Evolutionary conservation across 2,329 filamentous ascomycete species (phyloP), one percentile per base, ranked within the genome.

Genomic region (Dactylellina leptospora): DNA sequence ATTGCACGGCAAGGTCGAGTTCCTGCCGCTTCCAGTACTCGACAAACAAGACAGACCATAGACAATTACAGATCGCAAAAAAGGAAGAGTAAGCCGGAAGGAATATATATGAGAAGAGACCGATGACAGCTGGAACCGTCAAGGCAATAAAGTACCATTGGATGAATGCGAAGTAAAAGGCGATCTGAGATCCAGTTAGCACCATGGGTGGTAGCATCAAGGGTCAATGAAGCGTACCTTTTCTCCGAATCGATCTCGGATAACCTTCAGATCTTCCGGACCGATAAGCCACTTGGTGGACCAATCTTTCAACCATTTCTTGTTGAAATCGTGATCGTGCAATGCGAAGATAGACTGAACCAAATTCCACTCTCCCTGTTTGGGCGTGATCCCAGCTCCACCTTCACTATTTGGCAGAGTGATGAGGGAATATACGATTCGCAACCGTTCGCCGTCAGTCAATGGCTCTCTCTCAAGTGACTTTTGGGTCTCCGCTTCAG

Each of bases 1-100:
- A 97, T 76, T 91, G 87, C 13, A 96, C 87, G 6, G 89, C 88
- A 5, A 97, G 83, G 78, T 97, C 93, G 1, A 88, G 83, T 80
- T 97, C 92, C 79, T 96, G 91, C 77, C 93, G 90, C 82, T 96
- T 96, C 93, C 93, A 97, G 80, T 90, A 96, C 79, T 97, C 93
- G 63, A 96, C 90, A 78, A 97, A 97, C 50, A 93, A 82, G 1
- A 95, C 88, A 64, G 89, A 89, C 91, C 93, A 96, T n/a, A 96
- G 81, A 30, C 88, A 89, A 78, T 89, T 93, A 45, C 89, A 84
- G 0, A 93, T 79, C 11, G 90, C 91, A 76, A 96, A 97, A 53
- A 92, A 80, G 64, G 88, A 86, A 1, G 93, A 96, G 80, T 92
- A 97, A 64, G 89, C 86, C 6, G 92, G 92, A 0, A 96, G 83